Evolutionary conservation across 2,329 filamentous ascomycete species (phyloP).

Genomic region (Stylonectria norvegica): DNA sequence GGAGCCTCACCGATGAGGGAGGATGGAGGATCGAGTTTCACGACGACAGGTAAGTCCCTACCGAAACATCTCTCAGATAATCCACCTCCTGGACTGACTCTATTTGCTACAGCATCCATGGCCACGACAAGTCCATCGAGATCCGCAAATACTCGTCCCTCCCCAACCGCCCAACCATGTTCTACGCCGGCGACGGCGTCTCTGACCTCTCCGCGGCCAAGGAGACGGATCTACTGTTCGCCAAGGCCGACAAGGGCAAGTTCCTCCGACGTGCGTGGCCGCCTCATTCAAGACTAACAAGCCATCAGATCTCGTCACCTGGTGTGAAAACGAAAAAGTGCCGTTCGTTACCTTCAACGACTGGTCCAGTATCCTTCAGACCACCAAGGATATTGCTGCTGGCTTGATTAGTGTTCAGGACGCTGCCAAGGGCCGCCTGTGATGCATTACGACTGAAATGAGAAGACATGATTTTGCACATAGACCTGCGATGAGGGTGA

Average conservation of each 20-base stretch:
- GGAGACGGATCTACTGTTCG: slow-evolving; percentile 90
- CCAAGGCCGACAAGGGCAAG: slow-evolving; percentile 82
- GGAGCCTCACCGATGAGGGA: slow-evolving; percentile 71
- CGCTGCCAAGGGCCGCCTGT: slow-evolving; percentile 54
- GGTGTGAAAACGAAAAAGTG: slow-evolving; percentile 78
- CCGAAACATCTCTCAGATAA: not conserved
- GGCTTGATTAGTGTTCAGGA: slow-evolving; percentile 69
- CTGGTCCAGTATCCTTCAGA: slow-evolving; percentile 74
- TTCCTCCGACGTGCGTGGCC: slow-evolving; percentile 4
- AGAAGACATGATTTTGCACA: not conserved
- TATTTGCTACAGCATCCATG: slow-evolving; percentile 66
- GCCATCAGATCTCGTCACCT: slow-evolving; percentile 73
- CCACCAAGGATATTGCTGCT: slow-evolving; percentile 72
- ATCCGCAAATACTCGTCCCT: slow-evolving; percentile 82
- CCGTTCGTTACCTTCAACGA: slow-evolving; percentile 86
- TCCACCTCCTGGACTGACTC: slow-evolving; percentile 7
- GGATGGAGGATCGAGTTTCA: slow-evolving; percentile 89
- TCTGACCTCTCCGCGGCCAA: slow-evolving; percentile 88
- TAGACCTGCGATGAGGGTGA: not conserved
- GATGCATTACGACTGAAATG: slow-evolving; percentile 7
- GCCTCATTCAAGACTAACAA: slow-evolving; percentile 3
- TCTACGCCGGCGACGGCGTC: slow-evolving; percentile 94
- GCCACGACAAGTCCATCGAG: slow-evolving; percentile 95
- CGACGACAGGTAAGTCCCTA: slow-evolving; percentile 66
- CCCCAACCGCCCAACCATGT: slow-evolving; percentile 74